Evolutionary conservation across 192 early-diverging fungal species (phyloP).

Genomic region (Podochytrium sp.): DNA sequence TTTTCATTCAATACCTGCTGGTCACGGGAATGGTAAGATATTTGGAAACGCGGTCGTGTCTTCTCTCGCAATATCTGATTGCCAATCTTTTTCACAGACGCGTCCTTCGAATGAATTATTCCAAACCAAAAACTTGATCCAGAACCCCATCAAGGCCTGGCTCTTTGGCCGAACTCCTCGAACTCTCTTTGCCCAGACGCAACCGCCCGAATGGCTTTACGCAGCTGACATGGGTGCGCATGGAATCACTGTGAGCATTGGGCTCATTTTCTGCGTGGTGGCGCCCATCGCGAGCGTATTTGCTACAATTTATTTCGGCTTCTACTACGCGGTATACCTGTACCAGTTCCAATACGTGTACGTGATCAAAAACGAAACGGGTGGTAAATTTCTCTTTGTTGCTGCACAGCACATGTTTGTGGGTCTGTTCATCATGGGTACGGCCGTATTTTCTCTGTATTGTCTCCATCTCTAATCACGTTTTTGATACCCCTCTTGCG

Average conservation of each 20-base stretch:
- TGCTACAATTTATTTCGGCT: slow-evolving; percentile 70
- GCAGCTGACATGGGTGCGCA: slow-evolving; percentile 37
- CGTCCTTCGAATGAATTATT: slow-evolving; percentile 68
- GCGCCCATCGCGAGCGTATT: slow-evolving; percentile 83
- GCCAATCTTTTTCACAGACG: slow-evolving; percentile 31
- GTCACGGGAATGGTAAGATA: slow-evolving; percentile 60
- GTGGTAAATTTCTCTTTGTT: slow-evolving; percentile 41
- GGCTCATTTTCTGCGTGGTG: slow-evolving; percentile 75
- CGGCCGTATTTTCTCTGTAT: background rate
- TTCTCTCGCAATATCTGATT: background rate
- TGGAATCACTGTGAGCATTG: slow-evolving; percentile 49
- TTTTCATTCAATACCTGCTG: slow-evolving; percentile 85
- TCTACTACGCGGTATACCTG: slow-evolving; percentile 76
- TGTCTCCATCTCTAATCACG: background rate
- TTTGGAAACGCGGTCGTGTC: background rate
- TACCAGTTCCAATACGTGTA: slow-evolving; percentile 79
- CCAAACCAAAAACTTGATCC: slow-evolving; percentile 67
- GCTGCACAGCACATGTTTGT: slow-evolving; percentile 45
- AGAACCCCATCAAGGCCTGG: slow-evolving; percentile 57
- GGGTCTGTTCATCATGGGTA: slow-evolving; percentile 57
- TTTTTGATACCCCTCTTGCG: background rate
- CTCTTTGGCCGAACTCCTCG: slow-evolving; percentile 78
- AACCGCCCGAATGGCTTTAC: slow-evolving; percentile 41
- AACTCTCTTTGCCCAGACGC: slow-evolving; percentile 54
- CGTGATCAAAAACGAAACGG: slow-evolving; percentile 33